A percentile compares a stretch with the other conserved stretches of the same genome.
phyloP scores from a whole-genome alignment of 805 yeast genomes.

The Ogataea parapolymorpha region DNA sequence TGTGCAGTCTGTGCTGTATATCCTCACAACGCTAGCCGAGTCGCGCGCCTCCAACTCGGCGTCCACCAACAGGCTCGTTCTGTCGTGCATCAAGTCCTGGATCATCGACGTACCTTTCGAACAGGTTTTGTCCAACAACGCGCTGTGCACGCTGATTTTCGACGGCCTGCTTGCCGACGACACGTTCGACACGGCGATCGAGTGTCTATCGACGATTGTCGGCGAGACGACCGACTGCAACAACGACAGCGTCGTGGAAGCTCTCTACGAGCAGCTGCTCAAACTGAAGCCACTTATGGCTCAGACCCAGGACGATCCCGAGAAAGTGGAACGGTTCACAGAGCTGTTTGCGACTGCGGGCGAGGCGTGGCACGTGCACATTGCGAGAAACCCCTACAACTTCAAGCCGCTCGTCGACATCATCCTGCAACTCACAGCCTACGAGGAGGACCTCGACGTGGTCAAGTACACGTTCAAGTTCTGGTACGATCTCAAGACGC shows the following conservation, averaged over 20 bases:
- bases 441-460: constrained; percentile 81
- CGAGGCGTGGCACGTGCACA: constrained; percentile 89
- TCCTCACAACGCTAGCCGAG: constrained; percentile 52
- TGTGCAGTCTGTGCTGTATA: constrained; percentile 62
- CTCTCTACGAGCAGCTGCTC: constrained; percentile 66
- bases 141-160: constrained; percentile 69
- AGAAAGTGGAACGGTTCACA: constrained; percentile 64
- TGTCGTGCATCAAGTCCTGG: constrained; percentile 88
- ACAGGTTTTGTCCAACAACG: constrained; percentile 56
- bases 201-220: constrained; percentile 78
- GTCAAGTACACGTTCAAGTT: constrained; percentile 89
- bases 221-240: constrained; percentile 79
- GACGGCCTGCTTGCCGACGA: constrained; percentile 54
- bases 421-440: constrained; percentile 64
- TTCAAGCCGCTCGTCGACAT: constrained; percentile 74
- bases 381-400: constrained; percentile 66
- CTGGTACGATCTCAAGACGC: constrained; percentile 80
- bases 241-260: constrained; percentile 50
- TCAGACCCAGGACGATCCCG: constrained; percentile 55
- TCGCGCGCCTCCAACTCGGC: constrained; percentile 27
- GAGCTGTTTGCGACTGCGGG: constrained; percentile 88
- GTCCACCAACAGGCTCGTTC: constrained; percentile 42
- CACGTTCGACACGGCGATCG: constrained; percentile 80
- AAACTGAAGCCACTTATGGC: constrained; percentile 52
- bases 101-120: constrained; percentile 78